phyloP scores from a whole-genome alignment of 1,284 basidiomycete species.

The Trametes polyzona region DNA sequence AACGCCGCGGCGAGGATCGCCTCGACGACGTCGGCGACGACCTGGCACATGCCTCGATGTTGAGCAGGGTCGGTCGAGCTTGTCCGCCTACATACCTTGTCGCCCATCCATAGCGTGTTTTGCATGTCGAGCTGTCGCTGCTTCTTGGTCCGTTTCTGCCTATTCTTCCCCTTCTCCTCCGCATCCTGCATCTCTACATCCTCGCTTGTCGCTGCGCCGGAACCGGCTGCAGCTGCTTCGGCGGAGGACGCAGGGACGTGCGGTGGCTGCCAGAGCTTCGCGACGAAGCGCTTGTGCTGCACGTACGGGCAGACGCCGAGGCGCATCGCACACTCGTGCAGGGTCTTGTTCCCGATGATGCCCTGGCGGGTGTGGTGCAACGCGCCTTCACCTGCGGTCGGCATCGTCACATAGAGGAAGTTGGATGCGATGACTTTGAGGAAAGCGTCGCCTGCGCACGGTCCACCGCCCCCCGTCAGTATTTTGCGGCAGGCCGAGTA shows the following conservation, averaged over 20 bases:
- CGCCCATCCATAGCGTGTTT: slow-evolving; percentile 65
- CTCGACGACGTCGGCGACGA: slow-evolving; percentile 82
- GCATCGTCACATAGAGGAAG: slow-evolving; percentile 72
- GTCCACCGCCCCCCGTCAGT: not conserved
- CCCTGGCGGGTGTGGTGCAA: slow-evolving; percentile 65
- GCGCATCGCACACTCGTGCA: slow-evolving; percentile 58
- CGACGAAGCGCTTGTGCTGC: slow-evolving; percentile 69
- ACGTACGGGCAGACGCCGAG: slow-evolving; percentile 70
- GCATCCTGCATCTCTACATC: slow-evolving; percentile 15
- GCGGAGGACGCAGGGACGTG: not conserved
- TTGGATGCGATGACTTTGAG: slow-evolving; percentile 77
- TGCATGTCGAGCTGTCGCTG: slow-evolving; percentile 51
- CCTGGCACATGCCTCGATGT: slow-evolving; percentile 43
- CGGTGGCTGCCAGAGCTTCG: slow-evolving; percentile 61
- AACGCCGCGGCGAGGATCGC: slow-evolving; percentile 82
- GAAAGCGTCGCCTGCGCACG: slow-evolving; percentile 70
- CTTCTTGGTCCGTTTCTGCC: slow-evolving; percentile 41
- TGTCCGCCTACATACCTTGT: slow-evolving; percentile 71
- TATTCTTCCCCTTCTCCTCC: slow-evolving; percentile 8
- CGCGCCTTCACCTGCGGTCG: slow-evolving; percentile 61
- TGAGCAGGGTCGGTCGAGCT: too few relatives aligned
- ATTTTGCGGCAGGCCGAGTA: slow-evolving; percentile 5
- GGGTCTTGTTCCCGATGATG: slow-evolving; percentile 73
- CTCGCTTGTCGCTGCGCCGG: too few relatives aligned
- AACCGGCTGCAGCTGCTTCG: too few relatives aligned